Conservation (phyloP, 2,329 filamentous ascomycete species). For the Neophaeococcomyces aloes region DNA sequence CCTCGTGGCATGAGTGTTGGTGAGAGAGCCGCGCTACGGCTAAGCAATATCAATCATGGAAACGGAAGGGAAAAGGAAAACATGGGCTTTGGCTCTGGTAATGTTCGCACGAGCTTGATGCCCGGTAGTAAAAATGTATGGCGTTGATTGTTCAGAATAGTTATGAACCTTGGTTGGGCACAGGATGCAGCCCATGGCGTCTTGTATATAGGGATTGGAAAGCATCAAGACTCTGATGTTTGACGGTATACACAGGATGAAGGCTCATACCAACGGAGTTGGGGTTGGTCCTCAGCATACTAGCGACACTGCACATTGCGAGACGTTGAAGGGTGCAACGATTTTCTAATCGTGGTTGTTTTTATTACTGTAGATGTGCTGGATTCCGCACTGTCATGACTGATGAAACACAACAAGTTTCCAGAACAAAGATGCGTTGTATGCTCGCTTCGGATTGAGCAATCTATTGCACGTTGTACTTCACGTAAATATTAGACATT, state of each 20-base stretch:
- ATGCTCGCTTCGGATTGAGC: too few relatives aligned
- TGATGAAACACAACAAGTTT: neutral
- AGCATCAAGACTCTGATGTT: neutral
- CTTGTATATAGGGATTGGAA: neutral
- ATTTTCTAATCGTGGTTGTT: too few relatives aligned
- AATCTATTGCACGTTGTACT: too few relatives aligned
- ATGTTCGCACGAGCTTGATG: slow-evolving; percentile 16
- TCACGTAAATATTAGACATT: too few relatives aligned
- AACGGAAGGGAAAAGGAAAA: slow-evolving; percentile 7
- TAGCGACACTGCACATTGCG: too few relatives aligned
- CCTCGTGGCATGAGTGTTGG: slow-evolving; percentile 7
- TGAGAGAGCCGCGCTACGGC: slow-evolving; percentile 8
- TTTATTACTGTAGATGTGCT: neutral
- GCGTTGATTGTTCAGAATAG: slow-evolving; percentile 8
- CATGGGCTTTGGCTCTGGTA: neutral
- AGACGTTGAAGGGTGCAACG: too few relatives aligned
- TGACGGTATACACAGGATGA: too few relatives aligned
- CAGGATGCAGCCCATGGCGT: neutral
- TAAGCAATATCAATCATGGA: slow-evolving; percentile 11
- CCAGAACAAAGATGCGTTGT: neutral
- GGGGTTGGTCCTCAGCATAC: too few relatives aligned
- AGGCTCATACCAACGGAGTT: too few relatives aligned
- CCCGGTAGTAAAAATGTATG: slow-evolving; percentile 18
- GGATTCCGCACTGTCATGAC: neutral
- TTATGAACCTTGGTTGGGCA: neutral